These are phyloP conservation scores for Suillus plorans DNA, from an alignment of 768 basidiomycete genomes.

Conservation along the genomic window DNA sequence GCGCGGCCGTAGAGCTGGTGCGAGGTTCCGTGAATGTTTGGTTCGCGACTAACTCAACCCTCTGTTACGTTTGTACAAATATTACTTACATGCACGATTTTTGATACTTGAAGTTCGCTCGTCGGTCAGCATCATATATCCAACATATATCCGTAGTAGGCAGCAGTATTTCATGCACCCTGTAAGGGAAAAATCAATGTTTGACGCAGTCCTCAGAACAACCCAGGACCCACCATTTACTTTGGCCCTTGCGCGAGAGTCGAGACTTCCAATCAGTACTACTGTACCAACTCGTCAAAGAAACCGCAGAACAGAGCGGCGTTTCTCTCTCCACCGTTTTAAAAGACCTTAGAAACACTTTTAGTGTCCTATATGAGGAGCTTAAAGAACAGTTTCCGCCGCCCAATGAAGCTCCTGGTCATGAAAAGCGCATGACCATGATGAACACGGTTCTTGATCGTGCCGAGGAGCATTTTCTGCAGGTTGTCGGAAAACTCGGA, in stretches of 20 bases:
- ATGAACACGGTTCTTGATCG: slow-evolving; percentile 23
- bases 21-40: background rate
- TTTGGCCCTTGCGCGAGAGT: too few species aligned
- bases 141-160: too few species aligned
- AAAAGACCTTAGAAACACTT: slow-evolving; percentile 14
- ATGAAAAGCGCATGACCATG: slow-evolving; percentile 25
- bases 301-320: background rate
- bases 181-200: too few species aligned
- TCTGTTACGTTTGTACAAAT: too few species aligned
- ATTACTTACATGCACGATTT: background rate
- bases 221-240: too few species aligned
- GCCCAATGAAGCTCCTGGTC: slow-evolving; percentile 31
- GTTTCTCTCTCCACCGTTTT: slow-evolving; percentile 18
- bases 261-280: too few species aligned
- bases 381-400: slow-evolving; percentile 26
- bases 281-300: background rate
- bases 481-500: slow-evolving; percentile 17
- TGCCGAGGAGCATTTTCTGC: slow-evolving; percentile 26
- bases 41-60: too few species aligned
- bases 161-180: too few species aligned
- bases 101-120: background rate
- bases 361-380: slow-evolving; percentile 22
- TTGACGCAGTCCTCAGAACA: too few species aligned
- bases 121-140: too few species aligned
- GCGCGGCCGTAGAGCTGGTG: background rate